phyloP scores from a whole-genome alignment of 768 basidiomycete genomes.

The Lyophyllum decastes region DNA sequence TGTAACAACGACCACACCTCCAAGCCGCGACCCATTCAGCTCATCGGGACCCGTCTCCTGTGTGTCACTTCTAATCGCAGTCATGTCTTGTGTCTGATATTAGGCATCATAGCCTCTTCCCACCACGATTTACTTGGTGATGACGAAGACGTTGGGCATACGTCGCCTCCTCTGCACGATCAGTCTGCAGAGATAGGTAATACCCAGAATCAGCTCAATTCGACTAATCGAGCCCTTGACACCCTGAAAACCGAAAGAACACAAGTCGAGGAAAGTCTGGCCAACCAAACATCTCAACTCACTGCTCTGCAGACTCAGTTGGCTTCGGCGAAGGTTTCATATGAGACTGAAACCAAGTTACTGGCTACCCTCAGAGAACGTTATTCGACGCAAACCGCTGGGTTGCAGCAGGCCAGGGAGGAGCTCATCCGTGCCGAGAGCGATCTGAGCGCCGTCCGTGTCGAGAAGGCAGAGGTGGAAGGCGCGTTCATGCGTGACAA shows the following conservation, averaged over 20 bases:
- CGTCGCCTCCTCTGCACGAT: constrained; percentile 61
- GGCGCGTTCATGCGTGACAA: constrained; percentile 87
- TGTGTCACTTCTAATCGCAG: constrained; percentile 17
- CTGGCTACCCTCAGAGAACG: constrained; percentile 71
- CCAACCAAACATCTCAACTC: constrained; percentile 72
- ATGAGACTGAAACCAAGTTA: constrained; percentile 80
- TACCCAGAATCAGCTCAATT: constrained; percentile 79
- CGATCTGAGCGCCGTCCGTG: constrained; percentile 82
- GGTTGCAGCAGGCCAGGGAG: constrained; percentile 70
- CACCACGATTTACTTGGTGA: constrained; percentile 69
- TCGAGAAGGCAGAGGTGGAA: constrained; percentile 92
- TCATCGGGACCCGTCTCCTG: constrained; percentile 32
- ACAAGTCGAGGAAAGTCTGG: constrained; percentile 62
- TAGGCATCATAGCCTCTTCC: constrained; percentile 9
- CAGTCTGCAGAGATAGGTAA: constrained; percentile 88
- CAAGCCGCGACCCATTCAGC: constrained; percentile 53
- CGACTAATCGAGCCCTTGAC: constrained; percentile 73
- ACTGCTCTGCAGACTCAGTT: constrained; percentile 83
- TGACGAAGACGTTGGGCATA: constrained; percentile 57
- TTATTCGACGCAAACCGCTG: constrained; percentile 61
- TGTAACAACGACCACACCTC: constrained; percentile 21
- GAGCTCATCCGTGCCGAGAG: constrained; percentile 91
- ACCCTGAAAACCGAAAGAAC: constrained; percentile 66
- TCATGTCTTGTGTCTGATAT: background rate
- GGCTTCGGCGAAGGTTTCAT: constrained; percentile 78